Base-by-base conservation (phyloP, 2,329 filamentous ascomycete genomes). In the Pezicula radicicola region DNA sequence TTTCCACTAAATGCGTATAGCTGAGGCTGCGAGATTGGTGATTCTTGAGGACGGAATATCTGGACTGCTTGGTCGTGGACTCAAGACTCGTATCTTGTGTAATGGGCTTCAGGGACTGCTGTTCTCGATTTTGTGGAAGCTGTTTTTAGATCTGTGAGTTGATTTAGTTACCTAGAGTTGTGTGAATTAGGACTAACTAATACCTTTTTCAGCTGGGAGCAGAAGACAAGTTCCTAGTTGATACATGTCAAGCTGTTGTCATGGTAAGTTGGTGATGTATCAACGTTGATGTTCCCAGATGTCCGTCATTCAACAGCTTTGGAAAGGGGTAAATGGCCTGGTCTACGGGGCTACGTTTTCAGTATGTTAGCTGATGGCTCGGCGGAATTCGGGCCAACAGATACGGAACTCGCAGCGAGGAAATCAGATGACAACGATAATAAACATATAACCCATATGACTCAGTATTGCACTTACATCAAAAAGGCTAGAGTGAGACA, bases 91-190 rank as follows among this genome's bases (percentile, higher is more conserved):
- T 7, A 77, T 77, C 6, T 52, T 77, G n/a, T 72, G 70, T 56
- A 77, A 77, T 47, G 75, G 75, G 0, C 56, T 77, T 2, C 75
- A 77, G 48, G 72, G 75, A 0, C 58, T 77, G 3, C 16, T 77
- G 3, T 77, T 77, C 47, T 75, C 73, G 3, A 76, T 77, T 15
- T 56, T 77, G 1, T 77, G 75, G 75, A 77, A 76, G 48, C 53
- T 77, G 1, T 76, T 77, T 52, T 60, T 77, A 10, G 74, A 77
- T 41, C 44, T 76, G 75, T 77, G 37, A 67, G 74, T 71, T 50
- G 6, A 25, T 35, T 41, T 40, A 25, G 4, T 35, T 2, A 21
- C 27, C 30, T 21, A 47, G 6, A 18, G 27, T n/a, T 35, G 28
- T n/a, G 25, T 16, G 36, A 42, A 19, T 30, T 6, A 3, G 21